Base-by-base conservation (phyloP, 2,329 filamentous ascomycete genomes). In the Arthrinium phaeospermum region DNA sequence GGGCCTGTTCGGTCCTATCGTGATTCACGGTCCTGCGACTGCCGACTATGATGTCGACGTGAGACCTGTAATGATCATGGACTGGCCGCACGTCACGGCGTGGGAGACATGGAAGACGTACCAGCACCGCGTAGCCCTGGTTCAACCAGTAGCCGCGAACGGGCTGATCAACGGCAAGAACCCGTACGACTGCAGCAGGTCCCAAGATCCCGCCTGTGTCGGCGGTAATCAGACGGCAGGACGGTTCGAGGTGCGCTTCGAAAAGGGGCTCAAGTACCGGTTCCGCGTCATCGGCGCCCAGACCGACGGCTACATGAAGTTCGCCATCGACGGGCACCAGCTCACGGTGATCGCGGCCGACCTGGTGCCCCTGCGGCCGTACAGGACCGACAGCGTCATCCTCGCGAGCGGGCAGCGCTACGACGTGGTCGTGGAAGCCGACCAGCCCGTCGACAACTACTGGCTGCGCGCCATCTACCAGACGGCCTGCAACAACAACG, bases 11-110 rank as follows among this genome's bases (percentile, higher is more conserved):
- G 91, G 91, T 0, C 85, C 86, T 1, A 88, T 93, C 49, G 80
- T 91, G 12, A 88, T 92, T 75, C 84, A 90, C 69, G 91, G 90
- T 0, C 90, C 90, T 0, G 84, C 86, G 0, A 86, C 86, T 3
- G 83, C 85, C 27, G 84, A 89, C 73, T 92, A 91, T 74, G 90
- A 93, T 73, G 84, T 88, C 68, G 91, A 93, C 75, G 82, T 91
- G 0, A 91, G 91, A 5, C 78, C 86, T 30, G 76, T 92, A 1
- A 84, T 90, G 30, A 78, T 92, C 8, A 87, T 85, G 34, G 90
- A 92, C 76, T 92, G 89, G 88, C 86, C 86, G 75, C 86, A 89
- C 73, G 74, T 34, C 51, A 77, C 24, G 84, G 82, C 1, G 81
- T 82, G 51, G 51, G 51, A 57, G 51, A 57, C 51, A 0, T 57